Evolutionary conservation across 345 rosid species (phyloP).

Genomic region (Eucalyptus paniculata): DNA sequence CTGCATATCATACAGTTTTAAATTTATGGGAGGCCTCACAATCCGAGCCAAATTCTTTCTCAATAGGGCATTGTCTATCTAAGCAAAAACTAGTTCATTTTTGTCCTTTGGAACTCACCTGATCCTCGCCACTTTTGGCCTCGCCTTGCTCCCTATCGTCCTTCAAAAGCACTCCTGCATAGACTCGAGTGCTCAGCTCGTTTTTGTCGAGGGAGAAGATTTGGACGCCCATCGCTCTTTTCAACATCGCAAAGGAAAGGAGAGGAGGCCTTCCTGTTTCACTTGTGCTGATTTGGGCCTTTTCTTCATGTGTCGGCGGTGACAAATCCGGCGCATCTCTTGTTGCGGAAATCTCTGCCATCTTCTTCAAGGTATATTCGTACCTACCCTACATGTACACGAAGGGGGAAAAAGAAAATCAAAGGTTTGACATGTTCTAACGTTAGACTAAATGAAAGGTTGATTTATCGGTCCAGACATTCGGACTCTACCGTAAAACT

Average conservation of each 20-base stretch:
- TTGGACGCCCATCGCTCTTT: neutral
- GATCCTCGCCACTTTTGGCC: neutral
- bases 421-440: neutral
- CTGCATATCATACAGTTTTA: neutral
- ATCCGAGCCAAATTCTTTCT: neutral
- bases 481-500: too few relatives aligned
- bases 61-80: neutral
- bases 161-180: neutral
- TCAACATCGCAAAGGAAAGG: neutral
- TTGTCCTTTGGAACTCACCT: neutral
- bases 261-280: neutral
- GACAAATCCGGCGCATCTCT: neutral
- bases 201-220: neutral
- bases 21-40: neutral
- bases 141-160: accelerated
- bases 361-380: neutral
- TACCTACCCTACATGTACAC: too few relatives aligned
- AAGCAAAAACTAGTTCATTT: neutral
- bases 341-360: neutral
- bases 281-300: neutral
- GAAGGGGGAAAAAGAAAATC: neutral
- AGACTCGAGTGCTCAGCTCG: neutral
- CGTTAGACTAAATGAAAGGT: neutral
- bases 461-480: neutral
- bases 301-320: neutral